Evolutionary conservation across 305 asterid species (phyloP).

Genomic region (Solanum aculeatissimum): DNA sequence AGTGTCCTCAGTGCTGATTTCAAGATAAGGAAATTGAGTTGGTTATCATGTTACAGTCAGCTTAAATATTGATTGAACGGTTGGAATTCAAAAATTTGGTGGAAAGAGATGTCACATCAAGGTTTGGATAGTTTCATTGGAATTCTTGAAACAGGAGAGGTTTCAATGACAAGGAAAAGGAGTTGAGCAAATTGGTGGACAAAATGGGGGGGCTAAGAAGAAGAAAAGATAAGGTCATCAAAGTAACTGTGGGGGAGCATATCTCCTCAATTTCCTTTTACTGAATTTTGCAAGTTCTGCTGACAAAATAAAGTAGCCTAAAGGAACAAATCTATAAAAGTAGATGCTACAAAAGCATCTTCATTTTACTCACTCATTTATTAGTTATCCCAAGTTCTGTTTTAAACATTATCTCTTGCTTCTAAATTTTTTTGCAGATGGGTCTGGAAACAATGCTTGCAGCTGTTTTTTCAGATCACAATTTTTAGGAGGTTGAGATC

Average conservation of each 20-base stretch:
- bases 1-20: background rate
- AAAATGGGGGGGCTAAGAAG: background rate
- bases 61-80: background rate
- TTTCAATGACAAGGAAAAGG: background rate
- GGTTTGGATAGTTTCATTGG: background rate
- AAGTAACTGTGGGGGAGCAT: background rate
- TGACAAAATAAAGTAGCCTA: background rate
- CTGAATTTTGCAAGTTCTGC: background rate
- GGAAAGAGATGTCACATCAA: background rate
- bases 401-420: background rate
- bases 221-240: background rate
- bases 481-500: slow-evolving; percentile 9
- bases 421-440: slow-evolving; percentile 24
- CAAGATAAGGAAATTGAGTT: background rate
- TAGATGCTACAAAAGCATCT: background rate
- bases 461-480: slow-evolving; percentile 2
- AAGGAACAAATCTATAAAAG: background rate
- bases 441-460: background rate
- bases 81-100: background rate
- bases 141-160: background rate
- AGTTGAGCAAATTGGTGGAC: background rate
- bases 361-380: background rate
- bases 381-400: background rate
- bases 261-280: background rate
- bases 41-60: background rate